These are phyloP conservation scores for Stereum hirsutum DNA, from an alignment of 1,284 basidiomycete species.

Conservation along the genomic window DNA sequence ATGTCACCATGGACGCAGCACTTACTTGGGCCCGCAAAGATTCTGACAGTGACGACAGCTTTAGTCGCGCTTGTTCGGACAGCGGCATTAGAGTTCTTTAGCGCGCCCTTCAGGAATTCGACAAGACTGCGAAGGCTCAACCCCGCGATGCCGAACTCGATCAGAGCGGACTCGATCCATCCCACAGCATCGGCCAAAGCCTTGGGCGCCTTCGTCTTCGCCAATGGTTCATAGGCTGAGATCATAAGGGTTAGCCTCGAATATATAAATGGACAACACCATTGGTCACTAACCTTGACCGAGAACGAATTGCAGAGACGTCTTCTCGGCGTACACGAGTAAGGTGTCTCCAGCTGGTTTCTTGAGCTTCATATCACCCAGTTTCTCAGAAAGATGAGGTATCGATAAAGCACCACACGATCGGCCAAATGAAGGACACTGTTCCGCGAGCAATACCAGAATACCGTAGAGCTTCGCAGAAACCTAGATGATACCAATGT, in stretches of 20 bases:
- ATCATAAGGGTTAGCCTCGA: no score
- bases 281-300: slow-evolving; percentile 81
- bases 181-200: slow-evolving; percentile 86
- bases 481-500: slow-evolving; percentile 50
- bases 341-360: slow-evolving; percentile 93
- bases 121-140: slow-evolving; percentile 81
- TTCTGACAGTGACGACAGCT: slow-evolving; percentile 82
- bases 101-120: slow-evolving; percentile 80
- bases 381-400: slow-evolving; percentile 87
- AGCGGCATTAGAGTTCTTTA: slow-evolving; percentile 91
- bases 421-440: slow-evolving; percentile 77
- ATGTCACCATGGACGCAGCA: slow-evolving; percentile 12
- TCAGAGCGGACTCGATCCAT: slow-evolving; percentile 85
- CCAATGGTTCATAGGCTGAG: slow-evolving; percentile 82
- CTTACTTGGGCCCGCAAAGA: slow-evolving; percentile 87
- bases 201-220: slow-evolving; percentile 96
- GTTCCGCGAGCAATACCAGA: slow-evolving; percentile 66
- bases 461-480: slow-evolving; percentile 81
- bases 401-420: slow-evolving; percentile 81
- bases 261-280: no score
- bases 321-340: slow-evolving; percentile 80
- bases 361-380: slow-evolving; percentile 96
- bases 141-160: slow-evolving; percentile 91
- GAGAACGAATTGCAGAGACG: slow-evolving; percentile 90
- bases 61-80: slow-evolving; percentile 96